Conservation (phyloP, 495 filamentous ascomycete genomes). For the Sabuloglossum arenarium region DNA sequence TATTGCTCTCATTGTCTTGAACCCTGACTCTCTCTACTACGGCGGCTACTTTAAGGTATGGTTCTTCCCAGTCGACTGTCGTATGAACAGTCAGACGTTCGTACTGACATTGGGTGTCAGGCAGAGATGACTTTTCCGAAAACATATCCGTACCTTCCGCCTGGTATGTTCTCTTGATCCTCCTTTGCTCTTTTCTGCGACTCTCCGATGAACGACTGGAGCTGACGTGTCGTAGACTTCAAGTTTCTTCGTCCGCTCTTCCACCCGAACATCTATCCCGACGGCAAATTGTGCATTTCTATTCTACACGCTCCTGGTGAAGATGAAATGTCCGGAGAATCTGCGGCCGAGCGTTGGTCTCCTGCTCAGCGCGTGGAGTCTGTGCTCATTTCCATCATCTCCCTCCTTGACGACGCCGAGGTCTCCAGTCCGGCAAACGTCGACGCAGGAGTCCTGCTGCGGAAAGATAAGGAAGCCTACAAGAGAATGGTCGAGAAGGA, state of each 20-base stretch:
- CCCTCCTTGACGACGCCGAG: slow-evolving; percentile 88
- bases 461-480: slow-evolving; percentile 47
- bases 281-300: slow-evolving; percentile 87
- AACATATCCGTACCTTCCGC: slow-evolving; percentile 84
- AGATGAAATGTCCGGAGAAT: slow-evolving; percentile 77
- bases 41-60: slow-evolving; percentile 62
- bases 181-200: not conserved
- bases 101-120: not conserved
- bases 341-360: slow-evolving; percentile 77
- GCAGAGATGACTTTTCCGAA: slow-evolving; percentile 70
- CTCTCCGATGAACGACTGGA: not conserved
- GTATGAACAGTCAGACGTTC: not conserved
- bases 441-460: slow-evolving; percentile 70
- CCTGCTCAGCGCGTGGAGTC: slow-evolving; percentile 85
- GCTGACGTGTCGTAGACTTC: slow-evolving; percentile 33
- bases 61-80: slow-evolving; percentile 4
- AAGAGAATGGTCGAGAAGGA: slow-evolving; percentile 44
- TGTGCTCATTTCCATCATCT: slow-evolving; percentile 76
- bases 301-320: slow-evolving; percentile 87
- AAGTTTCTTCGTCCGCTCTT: slow-evolving; percentile 61
- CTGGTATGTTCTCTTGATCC: slow-evolving; percentile 21
- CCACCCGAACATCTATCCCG: slow-evolving; percentile 85
- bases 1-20: slow-evolving; percentile 76
- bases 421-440: slow-evolving; percentile 88
- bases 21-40: slow-evolving; percentile 76